Evolutionary conservation across 2,329 filamentous ascomycete genomes (phyloP).

Genomic region (Trichoderma sp.): DNA sequence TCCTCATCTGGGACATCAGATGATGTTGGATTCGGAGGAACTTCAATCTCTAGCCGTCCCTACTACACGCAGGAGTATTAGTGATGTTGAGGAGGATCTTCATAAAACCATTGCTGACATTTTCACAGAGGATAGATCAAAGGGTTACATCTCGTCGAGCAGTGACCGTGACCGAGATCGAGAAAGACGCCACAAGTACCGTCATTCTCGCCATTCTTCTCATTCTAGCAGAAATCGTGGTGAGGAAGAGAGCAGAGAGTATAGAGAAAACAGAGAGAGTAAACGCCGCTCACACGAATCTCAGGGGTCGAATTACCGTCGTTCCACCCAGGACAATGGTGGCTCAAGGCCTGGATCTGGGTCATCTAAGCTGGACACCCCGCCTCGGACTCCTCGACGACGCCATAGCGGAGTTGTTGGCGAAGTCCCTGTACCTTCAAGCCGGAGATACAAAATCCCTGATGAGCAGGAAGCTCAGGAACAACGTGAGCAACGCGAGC

Average conservation of each 20-base stretch:
- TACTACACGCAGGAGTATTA: conserved; percentile 38
- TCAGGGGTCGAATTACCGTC: conserved; percentile 35
- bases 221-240: conserved; percentile 37
- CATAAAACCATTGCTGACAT: conserved; percentile 56
- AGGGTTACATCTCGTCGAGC: conserved; percentile 40
- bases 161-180: conserved; percentile 44
- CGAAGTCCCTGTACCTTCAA: conserved; percentile 42
- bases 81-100: conserved; percentile 36
- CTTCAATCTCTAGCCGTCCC: conserved; percentile 39
- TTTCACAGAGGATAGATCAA: conserved; percentile 54
- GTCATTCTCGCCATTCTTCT: conserved; percentile 42
- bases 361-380: conserved; percentile 37
- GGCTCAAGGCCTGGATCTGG: conserved; percentile 28
- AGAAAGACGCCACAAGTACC: conserved; percentile 46
- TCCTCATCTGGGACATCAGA: conserved; percentile 33
- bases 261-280: conserved; percentile 34
- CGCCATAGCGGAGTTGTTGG: conserved; percentile 51
- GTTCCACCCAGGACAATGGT: conserved; percentile 43
- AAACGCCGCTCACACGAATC: conserved; percentile 34
- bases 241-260: conserved; percentile 37
- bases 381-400: conserved; percentile 44
- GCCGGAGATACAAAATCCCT: conserved; percentile 44
- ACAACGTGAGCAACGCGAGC: conserved; percentile 33
- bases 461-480: conserved; percentile 56
- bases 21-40: conserved; percentile 32